Conservation (phyloP, 2,329 filamentous ascomycete species). For the Epichloe amarillans region DNA sequence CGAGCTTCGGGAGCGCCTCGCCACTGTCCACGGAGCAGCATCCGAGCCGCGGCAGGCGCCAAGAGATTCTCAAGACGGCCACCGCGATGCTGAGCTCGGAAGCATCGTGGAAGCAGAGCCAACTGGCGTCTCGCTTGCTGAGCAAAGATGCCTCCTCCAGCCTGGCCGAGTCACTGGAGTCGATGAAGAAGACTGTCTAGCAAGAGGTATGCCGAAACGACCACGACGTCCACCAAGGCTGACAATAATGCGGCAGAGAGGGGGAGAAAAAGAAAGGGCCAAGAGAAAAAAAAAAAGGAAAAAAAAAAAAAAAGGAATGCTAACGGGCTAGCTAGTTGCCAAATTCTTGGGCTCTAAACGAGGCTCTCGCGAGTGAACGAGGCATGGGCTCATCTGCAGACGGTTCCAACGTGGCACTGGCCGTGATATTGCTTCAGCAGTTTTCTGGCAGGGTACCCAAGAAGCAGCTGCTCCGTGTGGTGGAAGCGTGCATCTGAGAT, state of each 20-base stretch:
- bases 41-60: constrained; percentile 13
- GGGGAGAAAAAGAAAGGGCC: too few species aligned
- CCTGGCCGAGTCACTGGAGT: constrained; percentile 6
- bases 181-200: constrained; percentile 12
- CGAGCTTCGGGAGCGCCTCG: constrained; percentile 9
- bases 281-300: too few species aligned
- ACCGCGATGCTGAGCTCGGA: constrained; percentile 11
- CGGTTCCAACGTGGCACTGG: constrained; percentile 14
- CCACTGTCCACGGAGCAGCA: constrained; percentile 14
- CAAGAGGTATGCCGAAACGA: constrained; percentile 10
- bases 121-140: constrained; percentile 8
- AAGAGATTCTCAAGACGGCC: constrained; percentile 15
- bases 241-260: too few species aligned
- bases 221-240: not conserved
- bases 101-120: not conserved
- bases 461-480: constrained; percentile 13
- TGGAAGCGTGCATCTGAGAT: constrained; percentile 12
- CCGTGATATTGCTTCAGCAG: constrained; percentile 13
- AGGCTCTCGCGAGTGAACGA: constrained; percentile 11
- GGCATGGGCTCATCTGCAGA: constrained; percentile 9
- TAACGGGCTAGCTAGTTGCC: constrained; percentile 10
- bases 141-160: constrained; percentile 3
- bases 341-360: constrained; percentile 15
- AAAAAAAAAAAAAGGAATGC: not conserved
- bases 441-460: constrained; percentile 14